Evolutionary conservation across 495 filamentous ascomycete genomes (phyloP), one percentile per base, ranked within the genome.

Genomic region (Lasiosphaeriaceae sp.): DNA sequence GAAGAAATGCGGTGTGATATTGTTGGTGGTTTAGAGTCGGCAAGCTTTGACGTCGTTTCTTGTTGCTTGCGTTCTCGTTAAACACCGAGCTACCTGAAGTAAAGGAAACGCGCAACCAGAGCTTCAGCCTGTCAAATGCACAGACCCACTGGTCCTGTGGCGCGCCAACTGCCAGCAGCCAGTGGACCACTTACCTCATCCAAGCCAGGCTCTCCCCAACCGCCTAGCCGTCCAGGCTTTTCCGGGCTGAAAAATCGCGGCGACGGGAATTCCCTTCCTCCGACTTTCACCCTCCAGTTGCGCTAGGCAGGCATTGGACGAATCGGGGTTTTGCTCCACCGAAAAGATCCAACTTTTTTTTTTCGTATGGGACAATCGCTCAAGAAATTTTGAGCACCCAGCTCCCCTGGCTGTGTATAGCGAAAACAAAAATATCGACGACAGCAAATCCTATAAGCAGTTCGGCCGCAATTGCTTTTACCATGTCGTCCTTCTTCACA

Each of bases 401-500:
- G 52, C 39, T 43, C n/a, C 14, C 39, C 39, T 43, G 3, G 39
- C 8, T 43, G 39, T 43, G 39, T 7, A 4, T 17, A 43, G 16
- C 39, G 14, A 5, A 43, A 12, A 11, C 11, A 45, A 43, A 35
- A 22, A 46, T 5, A 21, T 12, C 43, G 21, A 20, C 45, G 17
- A 48, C 41, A 47, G 34, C 14, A 29, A 14, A 58, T 52, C 41
- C 59, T 54, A 37, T 22, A 35, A 57, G 50, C 54, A 56, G 49
- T 54, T 22, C 49, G 55, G 52, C 54, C 29, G 21, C 61, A 61
- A 64, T 45, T 47, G 58, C 58, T 52, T 43, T 43, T 43, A 64
- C 54, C 29, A 91, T 93, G 88, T 90, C 89, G 50, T 93, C 89
- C 17, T 96, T 95, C 73, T 96, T 96, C 68, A 90, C 90, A 43